A percentile compares a stretch with the other conserved stretches of the same genome.
phyloP scores from a whole-genome alignment of 148 eudicot species.

The Diospyros lotus region DNA sequence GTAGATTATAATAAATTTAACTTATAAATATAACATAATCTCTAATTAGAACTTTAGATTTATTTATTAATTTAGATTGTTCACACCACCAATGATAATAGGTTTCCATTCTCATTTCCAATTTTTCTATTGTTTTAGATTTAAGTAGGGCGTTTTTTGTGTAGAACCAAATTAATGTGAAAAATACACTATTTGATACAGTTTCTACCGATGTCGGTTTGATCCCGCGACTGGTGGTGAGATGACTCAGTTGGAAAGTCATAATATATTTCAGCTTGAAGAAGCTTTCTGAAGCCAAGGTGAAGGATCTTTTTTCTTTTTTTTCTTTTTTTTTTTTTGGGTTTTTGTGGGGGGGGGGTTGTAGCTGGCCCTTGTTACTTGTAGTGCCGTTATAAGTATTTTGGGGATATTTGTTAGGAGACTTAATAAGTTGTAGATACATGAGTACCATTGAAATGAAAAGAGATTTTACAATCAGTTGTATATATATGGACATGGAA shows the following conservation, averaged over 20 bases:
- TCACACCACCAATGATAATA: no score
- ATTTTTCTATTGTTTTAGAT: no score
- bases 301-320: not conserved
- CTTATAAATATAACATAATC: no score
- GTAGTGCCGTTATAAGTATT: not conserved
- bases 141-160: not conserved
- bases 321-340: not conserved
- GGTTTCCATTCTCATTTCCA: no score
- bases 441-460: not conserved
- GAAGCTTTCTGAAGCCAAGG: constrained; percentile 27
- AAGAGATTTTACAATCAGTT: not conserved
- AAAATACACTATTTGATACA: constrained; percentile 25
- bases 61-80: no score
- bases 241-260: constrained; percentile 52
- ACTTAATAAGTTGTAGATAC: constrained; percentile 11
- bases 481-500: not conserved
- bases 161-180: not conserved
- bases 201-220: constrained; percentile 65
- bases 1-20: no score
- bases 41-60: no score
- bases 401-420: not conserved
- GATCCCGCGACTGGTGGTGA: constrained; percentile 59
- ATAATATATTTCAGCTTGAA: constrained; percentile 48
- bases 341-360: not conserved
- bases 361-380: not conserved